phyloP scores from a whole-genome alignment of 164 flowering plant species.

The Vitis vinifera region DNA sequence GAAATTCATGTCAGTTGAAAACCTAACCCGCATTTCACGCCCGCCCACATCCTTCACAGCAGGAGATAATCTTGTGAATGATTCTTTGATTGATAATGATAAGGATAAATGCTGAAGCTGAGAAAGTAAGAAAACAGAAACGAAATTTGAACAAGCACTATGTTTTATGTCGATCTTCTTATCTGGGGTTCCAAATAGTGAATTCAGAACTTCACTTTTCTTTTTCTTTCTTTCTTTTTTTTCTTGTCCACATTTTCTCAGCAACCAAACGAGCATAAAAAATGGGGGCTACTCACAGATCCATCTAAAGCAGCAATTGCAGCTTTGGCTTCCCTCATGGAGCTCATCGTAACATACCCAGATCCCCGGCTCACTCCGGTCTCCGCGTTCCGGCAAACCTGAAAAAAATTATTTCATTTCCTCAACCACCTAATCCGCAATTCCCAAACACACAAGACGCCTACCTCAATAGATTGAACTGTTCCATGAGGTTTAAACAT shows the following conservation, averaged over 20 bases:
- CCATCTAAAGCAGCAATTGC: slow-evolving; percentile 49
- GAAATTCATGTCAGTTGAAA: slow-evolving; percentile 26
- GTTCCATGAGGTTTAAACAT: slow-evolving; percentile 41
- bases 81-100: too few relatives aligned
- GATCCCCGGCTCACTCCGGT: slow-evolving; percentile 47
- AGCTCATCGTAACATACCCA: slow-evolving; percentile 46
- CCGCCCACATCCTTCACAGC: slow-evolving; percentile 45
- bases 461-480: slow-evolving; percentile 41
- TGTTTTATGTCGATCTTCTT: too few relatives aligned
- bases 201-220: too few relatives aligned
- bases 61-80: not conserved
- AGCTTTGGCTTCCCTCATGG: slow-evolving; percentile 30
- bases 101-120: too few relatives aligned
- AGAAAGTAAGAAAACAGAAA: not conserved
- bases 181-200: too few relatives aligned
- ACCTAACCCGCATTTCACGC: slow-evolving; percentile 45
- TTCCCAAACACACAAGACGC: not conserved
- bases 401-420: slow-evolving; percentile 7
- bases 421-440: not conserved
- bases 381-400: slow-evolving; percentile 46
- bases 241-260: too few relatives aligned
- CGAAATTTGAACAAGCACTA: not conserved
- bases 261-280: not conserved
- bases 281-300: slow-evolving; percentile 28
- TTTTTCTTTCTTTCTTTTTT: too few relatives aligned